Base-by-base conservation (phyloP, 2,329 filamentous ascomycete genomes). In the Arthroderma sp. region DNA sequence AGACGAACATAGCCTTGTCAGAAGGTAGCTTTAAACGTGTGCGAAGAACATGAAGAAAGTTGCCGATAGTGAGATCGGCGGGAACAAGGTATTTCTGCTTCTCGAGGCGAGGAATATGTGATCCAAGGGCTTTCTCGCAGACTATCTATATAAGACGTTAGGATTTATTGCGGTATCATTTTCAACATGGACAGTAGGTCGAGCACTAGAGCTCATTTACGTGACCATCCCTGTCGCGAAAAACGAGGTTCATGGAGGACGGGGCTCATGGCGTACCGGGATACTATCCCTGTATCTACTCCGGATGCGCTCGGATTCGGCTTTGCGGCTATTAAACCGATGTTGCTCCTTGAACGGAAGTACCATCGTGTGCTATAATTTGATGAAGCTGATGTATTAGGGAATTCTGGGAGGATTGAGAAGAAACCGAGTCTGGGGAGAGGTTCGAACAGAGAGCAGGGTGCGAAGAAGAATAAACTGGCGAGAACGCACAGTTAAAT, bases 1-100 rank as follows among this genome's bases (percentile, higher is more conserved):
- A 98, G 81, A 98, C 97, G 82, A 98, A 98, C 79, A 98, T 98
- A 72, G 93, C 93, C 83, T 98, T 98, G 80, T 98, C 93, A 31
- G 93, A 91, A 57, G 90, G 95, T 66, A 98, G 83, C 88, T 98
- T 98, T 79, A 98, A 97, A 71, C 93, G 87, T 83, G 97, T 97
- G 74, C 93, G 90, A 77, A 98, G 97, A 64, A 98, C 93, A 76
- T 98, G 98, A 77, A 98, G 91, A 72, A 98, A 96, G 85, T 98
- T 93, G 68, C 93, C 93, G 63, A 98, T 93, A 62, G 93, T 98
- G 71, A 98, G 83, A 71, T 98, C 93, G 66, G 93, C 90, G 13
- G 93, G 93, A 28, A 98, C 93, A 53, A 98, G 83, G 71, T 97
- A 98, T 80, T 98, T 98, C 84, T 97, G 98, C 86, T 98, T 98